Percentiles rank a stretch among this genome's conserved stretches.
These are phyloP conservation scores for Agrostemma githago DNA, from an alignment of 148 eudicot species.

Conservation along the genomic window DNA sequence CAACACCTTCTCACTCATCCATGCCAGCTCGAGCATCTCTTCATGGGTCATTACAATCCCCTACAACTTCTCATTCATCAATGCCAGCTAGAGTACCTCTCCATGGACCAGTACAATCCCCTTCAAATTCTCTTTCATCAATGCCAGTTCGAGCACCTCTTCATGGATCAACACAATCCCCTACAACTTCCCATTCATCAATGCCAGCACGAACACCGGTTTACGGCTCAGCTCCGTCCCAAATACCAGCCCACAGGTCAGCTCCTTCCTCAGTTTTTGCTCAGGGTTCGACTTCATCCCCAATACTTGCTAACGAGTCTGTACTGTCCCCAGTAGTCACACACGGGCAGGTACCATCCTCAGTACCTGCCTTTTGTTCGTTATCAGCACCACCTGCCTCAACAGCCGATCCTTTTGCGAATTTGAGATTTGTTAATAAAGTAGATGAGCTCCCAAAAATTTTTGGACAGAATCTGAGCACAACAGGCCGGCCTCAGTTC, in stretches of 20 bases:
- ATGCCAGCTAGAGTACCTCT: background rate
- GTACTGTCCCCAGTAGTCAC: background rate
- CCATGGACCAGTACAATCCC: background rate
- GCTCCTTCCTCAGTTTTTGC: background rate
- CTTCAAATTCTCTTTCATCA: background rate
- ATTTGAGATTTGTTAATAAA: conserved; percentile 23
- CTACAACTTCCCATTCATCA: background rate
- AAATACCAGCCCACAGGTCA: background rate
- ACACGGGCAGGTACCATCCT: background rate
- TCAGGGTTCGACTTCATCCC: background rate
- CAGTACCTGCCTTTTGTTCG: background rate
- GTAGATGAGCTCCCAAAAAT: conserved; percentile 43
- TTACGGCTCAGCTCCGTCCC: background rate
- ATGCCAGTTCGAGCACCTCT: background rate
- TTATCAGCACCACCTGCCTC: conserved; percentile 15
- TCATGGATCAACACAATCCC: background rate
- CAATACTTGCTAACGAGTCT: background rate
- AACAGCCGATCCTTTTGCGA: conserved; percentile 18
- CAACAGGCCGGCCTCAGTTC: conserved; percentile 29
- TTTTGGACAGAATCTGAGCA: conserved; percentile 61
- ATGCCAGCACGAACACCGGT: background rate
- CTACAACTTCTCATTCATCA: background rate
- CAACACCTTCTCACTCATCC: background rate
- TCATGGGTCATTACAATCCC: background rate
- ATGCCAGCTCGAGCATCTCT: background rate